A percentile compares a stretch with the other conserved stretches of the same genome.
phyloP scores from a whole-genome alignment of 495 filamentous ascomycete species.

The Penicillium daleae region DNA sequence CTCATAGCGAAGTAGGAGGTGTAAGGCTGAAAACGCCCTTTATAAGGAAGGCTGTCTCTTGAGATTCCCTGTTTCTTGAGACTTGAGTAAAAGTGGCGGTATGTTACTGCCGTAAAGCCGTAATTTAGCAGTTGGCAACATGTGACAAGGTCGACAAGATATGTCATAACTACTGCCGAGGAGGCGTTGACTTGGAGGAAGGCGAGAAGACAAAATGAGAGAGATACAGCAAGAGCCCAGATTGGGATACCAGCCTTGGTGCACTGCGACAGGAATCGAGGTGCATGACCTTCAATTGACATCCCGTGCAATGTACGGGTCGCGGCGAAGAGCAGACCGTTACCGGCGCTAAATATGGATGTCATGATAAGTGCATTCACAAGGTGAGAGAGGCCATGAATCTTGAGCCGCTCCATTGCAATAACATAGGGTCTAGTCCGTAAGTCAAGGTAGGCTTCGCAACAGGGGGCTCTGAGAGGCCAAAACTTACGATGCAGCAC shows the following conservation, averaged over 20 bases:
- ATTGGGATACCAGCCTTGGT: conserved; percentile 48
- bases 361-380: conserved; percentile 55
- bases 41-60: conserved; percentile 34
- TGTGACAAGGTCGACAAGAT: conserved; percentile 35
- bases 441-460: neutral
- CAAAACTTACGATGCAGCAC: conserved; percentile 36
- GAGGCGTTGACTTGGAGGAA: conserved; percentile 32
- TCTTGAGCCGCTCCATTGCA: conserved; percentile 49
- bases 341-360: conserved; percentile 52
- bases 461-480: neutral
- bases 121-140: conserved; percentile 39
- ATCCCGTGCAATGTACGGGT: conserved; percentile 49
- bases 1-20: conserved; percentile 34
- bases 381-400: conserved; percentile 44
- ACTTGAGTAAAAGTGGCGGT: conserved; percentile 40
- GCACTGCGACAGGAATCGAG: conserved; percentile 41
- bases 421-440: conserved; percentile 46
- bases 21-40: conserved; percentile 39
- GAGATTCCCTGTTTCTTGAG: conserved; percentile 38
- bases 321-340: conserved; percentile 49
- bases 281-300: conserved; percentile 48
- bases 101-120: conserved; percentile 56
- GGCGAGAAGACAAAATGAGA: conserved; percentile 47
- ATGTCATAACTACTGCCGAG: conserved; percentile 31
- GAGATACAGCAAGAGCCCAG: conserved; percentile 40